These are phyloP conservation scores for Sindora glabra DNA, from an alignment of 306 rosid species.

Conservation along the genomic window DNA sequence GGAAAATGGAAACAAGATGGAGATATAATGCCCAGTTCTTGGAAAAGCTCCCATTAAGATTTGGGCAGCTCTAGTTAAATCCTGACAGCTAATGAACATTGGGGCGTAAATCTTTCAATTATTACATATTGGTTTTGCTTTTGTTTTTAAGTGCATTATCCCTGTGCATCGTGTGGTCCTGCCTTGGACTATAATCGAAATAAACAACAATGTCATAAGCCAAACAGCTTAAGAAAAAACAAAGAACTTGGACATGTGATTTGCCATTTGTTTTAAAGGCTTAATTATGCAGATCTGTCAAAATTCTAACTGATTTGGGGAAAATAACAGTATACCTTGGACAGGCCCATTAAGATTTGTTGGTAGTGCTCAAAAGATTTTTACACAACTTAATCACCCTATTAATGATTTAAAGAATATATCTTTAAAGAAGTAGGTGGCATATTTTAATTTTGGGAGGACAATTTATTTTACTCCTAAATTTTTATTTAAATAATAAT, in stretches of 20 bases:
- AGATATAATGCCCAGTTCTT: conserved; percentile 40
- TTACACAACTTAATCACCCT: too few relatives aligned
- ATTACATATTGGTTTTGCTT: conserved; percentile 39
- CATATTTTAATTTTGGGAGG: too few relatives aligned
- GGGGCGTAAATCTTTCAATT: conserved; percentile 57
- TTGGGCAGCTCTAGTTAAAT: conserved; percentile 60
- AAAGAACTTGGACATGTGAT: conserved; percentile 35
- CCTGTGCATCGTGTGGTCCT: conserved; percentile 47
- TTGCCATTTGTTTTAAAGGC: conserved; percentile 19
- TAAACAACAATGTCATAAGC: conserved; percentile 52
- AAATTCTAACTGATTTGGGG: conserved; percentile 8
- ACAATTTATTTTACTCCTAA: too few relatives aligned
- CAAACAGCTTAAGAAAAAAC: conserved; percentile 25
- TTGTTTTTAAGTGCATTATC: conserved; percentile 38
- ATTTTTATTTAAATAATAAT: too few relatives aligned
- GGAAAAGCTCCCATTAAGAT: conserved; percentile 61
- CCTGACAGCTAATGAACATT: conserved; percentile 74
- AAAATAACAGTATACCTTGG: not conserved
- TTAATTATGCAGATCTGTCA: conserved; percentile 15
- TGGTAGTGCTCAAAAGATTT: too few relatives aligned
- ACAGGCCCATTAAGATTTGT: too few relatives aligned
- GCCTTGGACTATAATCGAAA: conserved; percentile 40
- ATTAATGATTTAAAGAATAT: too few relatives aligned
- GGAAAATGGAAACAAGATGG: conserved; percentile 28
- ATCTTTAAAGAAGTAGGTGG: too few relatives aligned